Conservation (phyloP, 345 rosid species). For the Hibiscus trionum region DNA sequence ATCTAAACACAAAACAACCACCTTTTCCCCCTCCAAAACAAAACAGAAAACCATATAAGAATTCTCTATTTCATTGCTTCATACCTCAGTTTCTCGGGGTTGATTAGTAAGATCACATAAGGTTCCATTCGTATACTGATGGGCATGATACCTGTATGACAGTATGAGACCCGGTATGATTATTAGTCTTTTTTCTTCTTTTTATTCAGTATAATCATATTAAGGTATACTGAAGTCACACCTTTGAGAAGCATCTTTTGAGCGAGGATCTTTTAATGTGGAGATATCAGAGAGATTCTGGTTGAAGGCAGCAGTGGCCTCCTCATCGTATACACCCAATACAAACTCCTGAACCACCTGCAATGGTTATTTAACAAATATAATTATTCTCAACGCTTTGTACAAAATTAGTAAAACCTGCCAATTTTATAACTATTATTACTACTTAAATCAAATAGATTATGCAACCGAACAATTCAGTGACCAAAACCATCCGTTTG, state of each 20-base stretch:
- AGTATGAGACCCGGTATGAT: constrained; percentile 10
- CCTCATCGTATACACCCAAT: too few species aligned
- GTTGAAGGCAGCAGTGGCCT: too few species aligned
- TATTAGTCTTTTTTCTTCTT: neutral
- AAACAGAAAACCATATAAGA: neutral
- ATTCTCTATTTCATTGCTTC: constrained; percentile 31
- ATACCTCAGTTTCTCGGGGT: constrained; percentile 87
- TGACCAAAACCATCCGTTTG: neutral
- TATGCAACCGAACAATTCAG: neutral
- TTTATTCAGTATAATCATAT: neutral
- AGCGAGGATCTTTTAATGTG: constrained; percentile 32
- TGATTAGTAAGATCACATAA: constrained; percentile 81
- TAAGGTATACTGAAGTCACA: constrained; percentile 12
- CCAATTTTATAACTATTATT: neutral
- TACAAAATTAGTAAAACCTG: neutral
- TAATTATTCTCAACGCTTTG: too few species aligned
- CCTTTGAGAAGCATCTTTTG: constrained; percentile 84
- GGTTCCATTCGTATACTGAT: constrained; percentile 77
- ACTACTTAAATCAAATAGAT: neutral
- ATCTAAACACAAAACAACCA: neutral
- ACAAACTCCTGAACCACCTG: constrained; percentile 52
- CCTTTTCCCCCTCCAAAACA: neutral
- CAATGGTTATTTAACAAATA: neutral
- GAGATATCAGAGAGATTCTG: too few species aligned
- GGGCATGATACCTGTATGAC: constrained; percentile 80